phyloP scores from a whole-genome alignment of 169 alveolate species.

The Eimeria maxima region DNA sequence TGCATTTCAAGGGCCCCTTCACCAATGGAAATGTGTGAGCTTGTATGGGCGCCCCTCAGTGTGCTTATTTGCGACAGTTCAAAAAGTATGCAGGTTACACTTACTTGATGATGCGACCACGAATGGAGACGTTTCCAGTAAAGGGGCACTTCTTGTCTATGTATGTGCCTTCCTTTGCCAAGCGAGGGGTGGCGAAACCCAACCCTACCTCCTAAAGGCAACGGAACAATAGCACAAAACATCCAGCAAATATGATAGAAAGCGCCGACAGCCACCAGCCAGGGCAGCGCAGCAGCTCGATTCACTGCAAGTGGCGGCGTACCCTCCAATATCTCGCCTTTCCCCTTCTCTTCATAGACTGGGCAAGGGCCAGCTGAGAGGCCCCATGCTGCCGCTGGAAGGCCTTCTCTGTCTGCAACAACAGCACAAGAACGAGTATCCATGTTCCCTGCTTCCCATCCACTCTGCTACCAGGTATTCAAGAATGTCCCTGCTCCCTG shows the following conservation, averaged over 20 bases:
- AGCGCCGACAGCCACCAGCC: not conserved
- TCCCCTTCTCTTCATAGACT: slow-evolving; percentile 83
- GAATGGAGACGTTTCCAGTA: slow-evolving; percentile 98
- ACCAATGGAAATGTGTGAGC: no score
- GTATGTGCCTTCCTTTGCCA: slow-evolving; percentile 98
- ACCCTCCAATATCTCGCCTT: slow-evolving; percentile 83
- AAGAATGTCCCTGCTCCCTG: not conserved
- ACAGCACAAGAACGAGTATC: not conserved
- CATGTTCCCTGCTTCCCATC: not conserved
- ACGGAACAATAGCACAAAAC: not conserved
- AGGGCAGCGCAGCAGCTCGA: not conserved
- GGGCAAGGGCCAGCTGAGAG: slow-evolving; percentile 86
- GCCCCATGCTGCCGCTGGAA: slow-evolving; percentile 91
- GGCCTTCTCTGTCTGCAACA: slow-evolving; percentile 88
- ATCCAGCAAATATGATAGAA: not conserved
- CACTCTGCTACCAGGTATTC: not conserved
- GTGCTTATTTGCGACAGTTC: not conserved
- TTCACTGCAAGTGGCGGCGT: not conserved
- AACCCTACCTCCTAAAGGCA: slow-evolving; percentile 96
- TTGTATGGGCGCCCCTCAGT: not conserved
- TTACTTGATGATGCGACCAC: slow-evolving; percentile 97
- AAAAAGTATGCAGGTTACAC: slow-evolving; percentile 69
- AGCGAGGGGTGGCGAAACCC: slow-evolving; percentile 99
- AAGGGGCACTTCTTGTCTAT: slow-evolving; percentile 99
- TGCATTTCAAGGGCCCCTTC: no score